Percentiles rank a stretch among this genome's conserved stretches.
Conservation (phyloP, 257 asterid species). For the Ballota nigra region DNA sequence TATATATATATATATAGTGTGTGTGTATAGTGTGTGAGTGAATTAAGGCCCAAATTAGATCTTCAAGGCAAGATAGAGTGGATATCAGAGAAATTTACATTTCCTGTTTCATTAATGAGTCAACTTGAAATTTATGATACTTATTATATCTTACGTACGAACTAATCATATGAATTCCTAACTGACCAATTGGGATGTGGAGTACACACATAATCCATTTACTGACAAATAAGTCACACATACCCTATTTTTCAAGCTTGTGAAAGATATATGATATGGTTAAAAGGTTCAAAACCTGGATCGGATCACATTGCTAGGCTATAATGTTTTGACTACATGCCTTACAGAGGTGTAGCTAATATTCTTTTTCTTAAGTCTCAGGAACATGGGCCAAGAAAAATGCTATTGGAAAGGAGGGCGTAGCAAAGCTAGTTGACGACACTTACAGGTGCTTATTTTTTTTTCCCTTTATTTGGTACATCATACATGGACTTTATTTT, state of each 20-base stretch:
- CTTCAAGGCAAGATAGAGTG: conserved; percentile 8
- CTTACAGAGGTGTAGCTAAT: conserved; percentile 7
- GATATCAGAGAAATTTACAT: background rate
- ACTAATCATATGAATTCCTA: background rate
- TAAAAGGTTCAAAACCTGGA: background rate
- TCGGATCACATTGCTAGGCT: background rate
- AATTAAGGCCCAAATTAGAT: background rate
- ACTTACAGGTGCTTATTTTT: conserved; percentile 67
- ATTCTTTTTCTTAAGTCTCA: conserved; percentile 43
- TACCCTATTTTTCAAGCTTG: background rate
- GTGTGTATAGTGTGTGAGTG: background rate
- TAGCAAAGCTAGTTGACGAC: conserved; percentile 87
- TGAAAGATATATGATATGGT: conserved; percentile 6
- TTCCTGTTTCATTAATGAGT: background rate
- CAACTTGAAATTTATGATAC: background rate
- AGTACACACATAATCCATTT: background rate
- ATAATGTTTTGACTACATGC: background rate
- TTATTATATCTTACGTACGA: conserved; percentile 4
- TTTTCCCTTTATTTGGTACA: background rate
- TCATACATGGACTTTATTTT: background rate
- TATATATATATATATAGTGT: no score
- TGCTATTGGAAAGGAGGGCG: conserved; percentile 73
- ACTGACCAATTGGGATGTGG: background rate
- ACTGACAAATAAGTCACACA: background rate
- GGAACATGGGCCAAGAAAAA: conserved; percentile 82